Evolutionary conservation across 257 asterid species (phyloP).

Genomic region (Solanum bulbocastanum): DNA sequence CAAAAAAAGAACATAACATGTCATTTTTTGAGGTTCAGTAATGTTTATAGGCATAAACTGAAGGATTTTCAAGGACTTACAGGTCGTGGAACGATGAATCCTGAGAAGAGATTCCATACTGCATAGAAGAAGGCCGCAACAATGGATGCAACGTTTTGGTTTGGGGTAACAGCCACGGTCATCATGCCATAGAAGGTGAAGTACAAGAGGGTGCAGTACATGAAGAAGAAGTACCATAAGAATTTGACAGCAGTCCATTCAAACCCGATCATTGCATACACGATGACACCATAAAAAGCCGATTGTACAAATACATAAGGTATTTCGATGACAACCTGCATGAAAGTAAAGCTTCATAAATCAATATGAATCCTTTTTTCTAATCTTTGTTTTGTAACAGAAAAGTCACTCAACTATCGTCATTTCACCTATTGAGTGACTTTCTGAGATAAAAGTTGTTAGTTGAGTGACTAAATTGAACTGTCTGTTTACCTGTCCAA

Average conservation of each 20-base stretch:
- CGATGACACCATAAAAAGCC: constrained; percentile 11
- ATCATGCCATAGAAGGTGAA: neutral
- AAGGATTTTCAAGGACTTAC: neutral
- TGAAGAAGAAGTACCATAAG: neutral
- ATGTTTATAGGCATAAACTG: neutral
- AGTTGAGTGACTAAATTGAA: neutral
- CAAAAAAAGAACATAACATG: neutral
- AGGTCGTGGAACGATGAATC: neutral
- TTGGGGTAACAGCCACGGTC: neutral
- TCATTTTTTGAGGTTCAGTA: neutral
- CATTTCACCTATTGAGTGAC: too few relatives aligned
- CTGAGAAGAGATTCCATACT: neutral
- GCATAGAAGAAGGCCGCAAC: neutral
- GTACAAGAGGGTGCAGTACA: neutral
- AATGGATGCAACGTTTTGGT: neutral
- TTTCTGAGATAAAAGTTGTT: neutral
- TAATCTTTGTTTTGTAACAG: too few relatives aligned
- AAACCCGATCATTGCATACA: constrained; percentile 37
- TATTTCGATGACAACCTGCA: constrained; percentile 34
- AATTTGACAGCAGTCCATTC: constrained; percentile 25
- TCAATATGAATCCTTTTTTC: neutral
- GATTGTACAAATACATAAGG: constrained; percentile 43
- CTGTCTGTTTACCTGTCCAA: neutral
- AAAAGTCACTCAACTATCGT: neutral
- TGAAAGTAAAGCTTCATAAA: neutral